Base-by-base conservation (phyloP, 805 yeast genomes). In the Schwanniomyces pseudopolymorphus region DNA sequence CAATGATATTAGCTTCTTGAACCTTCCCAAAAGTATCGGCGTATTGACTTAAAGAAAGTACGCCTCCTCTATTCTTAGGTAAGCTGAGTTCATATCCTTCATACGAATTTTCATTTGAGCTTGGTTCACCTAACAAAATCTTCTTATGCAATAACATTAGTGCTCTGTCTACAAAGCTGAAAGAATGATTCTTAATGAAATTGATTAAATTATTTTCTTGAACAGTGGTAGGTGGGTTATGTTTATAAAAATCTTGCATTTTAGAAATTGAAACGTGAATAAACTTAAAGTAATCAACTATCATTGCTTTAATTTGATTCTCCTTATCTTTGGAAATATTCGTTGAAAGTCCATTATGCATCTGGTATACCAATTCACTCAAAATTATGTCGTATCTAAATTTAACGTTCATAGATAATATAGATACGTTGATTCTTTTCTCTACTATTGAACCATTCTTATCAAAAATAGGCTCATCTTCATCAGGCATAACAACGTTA, bases 81-180 rank as follows among this genome's bases (percentile, higher is more conserved):
- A 49, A 22, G 17, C 42, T 37, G 27, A 33, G 40, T 26, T 39
- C 50, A 35, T 33, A 45, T 37, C 45, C 49, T 26, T 45, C 47
- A 17, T 28, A 41, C 22, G 14, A 45, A 21, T 35, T 16, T 16
- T 39, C 42, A 13, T 38, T 39, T 31, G 27, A 44, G 3, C 39
- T 25, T 10, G 46, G 39, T 24, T 67, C 67, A 58, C 66, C 60
- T 64, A 73, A 46, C 60, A 73, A 49, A 56, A 68, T 69, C 47
- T 70, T 72, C 51, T 70, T 71, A 51, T 73, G 77, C 13, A 73
- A 56, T 28, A 72, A 57, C 75, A 72, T 68, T 40, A 66, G 45
- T 1, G 83, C 80, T 44, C 84, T 67, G 57, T 81, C 87, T 38
- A 80, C 81, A 56, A 78, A 75, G 21, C 82, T 69, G 63, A 79